Conservation (phyloP, 257 asterid species). For the Primulina huaijiensis region DNA sequence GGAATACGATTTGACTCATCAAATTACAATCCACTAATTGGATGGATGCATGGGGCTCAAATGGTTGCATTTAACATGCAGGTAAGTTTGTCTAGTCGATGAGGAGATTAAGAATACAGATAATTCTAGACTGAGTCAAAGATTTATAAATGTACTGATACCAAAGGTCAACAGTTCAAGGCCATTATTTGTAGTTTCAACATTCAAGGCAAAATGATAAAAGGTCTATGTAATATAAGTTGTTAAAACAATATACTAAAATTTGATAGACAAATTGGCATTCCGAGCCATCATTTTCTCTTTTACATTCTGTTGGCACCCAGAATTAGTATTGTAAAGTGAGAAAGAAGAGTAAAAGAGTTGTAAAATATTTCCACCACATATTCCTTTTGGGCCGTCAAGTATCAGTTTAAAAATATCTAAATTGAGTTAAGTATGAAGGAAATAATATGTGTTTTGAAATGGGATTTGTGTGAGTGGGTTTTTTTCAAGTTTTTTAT, state of each 20-base stretch:
- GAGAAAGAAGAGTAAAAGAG: not conserved
- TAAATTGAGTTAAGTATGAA: not conserved
- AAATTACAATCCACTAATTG: conserved; percentile 47
- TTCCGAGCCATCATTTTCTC: not conserved
- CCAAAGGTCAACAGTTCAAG: not conserved
- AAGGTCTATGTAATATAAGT: not conserved
- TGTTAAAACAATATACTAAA: not conserved
- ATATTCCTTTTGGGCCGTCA: not conserved
- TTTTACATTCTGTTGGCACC: not conserved
- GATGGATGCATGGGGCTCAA: conserved; percentile 54
- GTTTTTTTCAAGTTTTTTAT: not conserved
- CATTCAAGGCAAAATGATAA: not conserved
- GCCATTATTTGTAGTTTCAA: not conserved
- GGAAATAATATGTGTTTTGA: not conserved
- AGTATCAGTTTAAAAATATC: not conserved
- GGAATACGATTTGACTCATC: conserved; percentile 48
- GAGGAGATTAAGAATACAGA: not conserved
- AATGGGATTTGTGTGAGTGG: not conserved
- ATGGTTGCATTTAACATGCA: conserved; percentile 33
- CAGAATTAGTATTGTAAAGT: not conserved
- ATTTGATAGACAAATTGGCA: not conserved
- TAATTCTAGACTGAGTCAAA: not conserved
- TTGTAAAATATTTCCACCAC: not conserved
- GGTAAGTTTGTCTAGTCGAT: not conserved
- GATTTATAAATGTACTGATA: not conserved